These are phyloP conservation scores for Piloderma croceum DNA, from an alignment of 768 basidiomycete genomes.

Conservation along the genomic window DNA sequence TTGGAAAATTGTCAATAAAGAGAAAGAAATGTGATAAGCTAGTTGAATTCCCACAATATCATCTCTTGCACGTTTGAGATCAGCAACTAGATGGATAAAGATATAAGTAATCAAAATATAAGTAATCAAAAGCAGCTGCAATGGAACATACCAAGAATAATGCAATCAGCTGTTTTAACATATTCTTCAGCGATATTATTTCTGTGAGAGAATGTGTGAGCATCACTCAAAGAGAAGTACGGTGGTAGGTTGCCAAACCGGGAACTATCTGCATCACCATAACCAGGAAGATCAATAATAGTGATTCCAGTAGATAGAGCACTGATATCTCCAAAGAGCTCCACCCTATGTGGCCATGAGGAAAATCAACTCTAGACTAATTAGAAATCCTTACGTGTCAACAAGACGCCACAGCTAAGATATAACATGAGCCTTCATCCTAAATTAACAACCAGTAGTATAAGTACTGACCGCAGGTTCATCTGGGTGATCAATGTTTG, in stretches of 20 bases:
- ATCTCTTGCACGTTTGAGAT: background rate
- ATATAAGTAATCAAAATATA: too few species aligned
- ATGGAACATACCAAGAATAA: constrained; percentile 6
- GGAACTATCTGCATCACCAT: constrained; percentile 9
- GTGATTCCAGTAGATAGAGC: constrained; percentile 13
- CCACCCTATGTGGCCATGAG: constrained; percentile 5
- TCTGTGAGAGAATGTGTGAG: background rate
- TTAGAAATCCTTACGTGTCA: too few species aligned
- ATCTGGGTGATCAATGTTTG: too few species aligned
- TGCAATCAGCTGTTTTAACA: constrained; percentile 8
- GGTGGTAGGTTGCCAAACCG: too few species aligned
- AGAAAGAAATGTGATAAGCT: background rate
- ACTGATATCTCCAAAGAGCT: constrained; percentile 9
- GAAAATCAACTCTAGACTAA: too few species aligned
- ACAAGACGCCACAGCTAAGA: too few species aligned
- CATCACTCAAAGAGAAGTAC: too few species aligned
- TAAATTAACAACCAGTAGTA: too few species aligned
- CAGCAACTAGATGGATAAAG: background rate
- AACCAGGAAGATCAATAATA: constrained; percentile 12
- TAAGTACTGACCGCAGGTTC: too few species aligned
- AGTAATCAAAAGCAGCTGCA: too few species aligned
- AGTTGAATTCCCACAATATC: background rate
- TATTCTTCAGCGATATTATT: constrained; percentile 10
- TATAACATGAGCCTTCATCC: too few species aligned
- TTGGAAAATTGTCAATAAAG: background rate